Base-by-base conservation (phyloP, 129 eudicot species). In the Sambucus nigra region DNA sequence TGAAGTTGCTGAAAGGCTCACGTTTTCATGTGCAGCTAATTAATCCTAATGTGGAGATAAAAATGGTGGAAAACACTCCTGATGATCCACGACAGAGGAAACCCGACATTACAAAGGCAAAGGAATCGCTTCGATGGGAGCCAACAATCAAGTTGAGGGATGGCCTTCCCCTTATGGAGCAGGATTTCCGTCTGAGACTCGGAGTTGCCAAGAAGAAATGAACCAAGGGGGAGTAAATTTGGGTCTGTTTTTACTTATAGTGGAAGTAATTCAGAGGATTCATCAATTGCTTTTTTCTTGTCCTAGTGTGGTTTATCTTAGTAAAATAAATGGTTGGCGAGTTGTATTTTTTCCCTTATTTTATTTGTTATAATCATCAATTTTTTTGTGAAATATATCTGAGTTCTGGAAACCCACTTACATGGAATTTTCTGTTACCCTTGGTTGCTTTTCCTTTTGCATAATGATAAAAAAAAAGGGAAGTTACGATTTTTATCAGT, bases 81-180 rank as follows among this genome's bases (percentile, higher is more conserved):
- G 95, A 85, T 60, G 95, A 85, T 70, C 95, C 95, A 40, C 73
- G 80, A 26, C 85, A 85, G 60, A 85, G 95, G 64, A 85, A 85
- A 40, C 95, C 95, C 0, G 83, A 80, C 62, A 85, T 80, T 67
- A 68, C 86, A 17, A 76, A 77, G 68, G 95, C 95, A 3, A 85
- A 81, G 54, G 76, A 81, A 48, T 59, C 81, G 33, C 86, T 85
- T 32, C 91, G 91, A 13, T 85, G 95, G 95, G 95, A 85, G 66
- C 95, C 95, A 1, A 85, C 77, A 73, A 69, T 85, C 61, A 64
- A 73, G 59, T 51, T 85, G 63, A 72, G 91, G 2, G 82, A 85
- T 21, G 95, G 95, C 26, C 83, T 85, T 51, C 95, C 95, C 2
- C 86, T 85, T 47, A 85, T 85, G 95, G 95, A 78, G 35, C 82